Evolutionary conservation across 2,329 filamentous ascomycete species (phyloP).

Genomic region (Cadophora luteo-olivacea): DNA sequence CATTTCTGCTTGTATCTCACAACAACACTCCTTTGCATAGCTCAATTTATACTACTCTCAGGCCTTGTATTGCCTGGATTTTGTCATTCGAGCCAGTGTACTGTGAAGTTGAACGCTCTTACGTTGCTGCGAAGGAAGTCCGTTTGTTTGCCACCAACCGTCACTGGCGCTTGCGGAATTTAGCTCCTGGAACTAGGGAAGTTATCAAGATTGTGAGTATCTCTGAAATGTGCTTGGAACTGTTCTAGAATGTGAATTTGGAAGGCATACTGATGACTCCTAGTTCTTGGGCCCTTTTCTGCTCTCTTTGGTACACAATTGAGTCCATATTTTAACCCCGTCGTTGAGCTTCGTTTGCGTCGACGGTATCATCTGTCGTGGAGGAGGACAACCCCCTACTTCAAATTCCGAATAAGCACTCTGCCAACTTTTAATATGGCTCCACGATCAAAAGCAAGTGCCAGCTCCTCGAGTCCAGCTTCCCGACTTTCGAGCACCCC

Average conservation of each 20-base stretch:
- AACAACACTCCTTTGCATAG: background rate
- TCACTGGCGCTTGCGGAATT: background rate
- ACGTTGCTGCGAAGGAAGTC: background rate
- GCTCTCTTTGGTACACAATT: background rate
- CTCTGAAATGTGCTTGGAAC: background rate
- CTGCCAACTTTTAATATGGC: background rate
- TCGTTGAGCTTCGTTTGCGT: too few species aligned
- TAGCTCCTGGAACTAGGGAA: background rate
- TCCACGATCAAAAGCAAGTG: slow-evolving; percentile 1
- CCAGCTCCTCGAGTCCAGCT: slow-evolving; percentile 26
- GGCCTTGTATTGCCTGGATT: background rate
- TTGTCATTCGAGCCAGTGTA: background rate
- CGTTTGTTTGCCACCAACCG: background rate
- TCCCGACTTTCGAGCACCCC: slow-evolving; percentile 36
- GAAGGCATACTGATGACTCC: background rate
- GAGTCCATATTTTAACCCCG: background rate
- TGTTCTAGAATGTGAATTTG: background rate
- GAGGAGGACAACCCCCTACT: background rate
- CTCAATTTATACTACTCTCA: background rate
- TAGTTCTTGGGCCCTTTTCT: background rate
- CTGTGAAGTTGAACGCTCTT: background rate
- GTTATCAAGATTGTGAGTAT: background rate
- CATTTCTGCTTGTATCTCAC: background rate
- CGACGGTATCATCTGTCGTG: background rate
- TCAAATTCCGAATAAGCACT: background rate